Evolutionary conservation across 2,329 filamentous ascomycete genomes (phyloP), one percentile per base, ranked within the genome.

Genomic region (Colletotrichum lentis): DNA sequence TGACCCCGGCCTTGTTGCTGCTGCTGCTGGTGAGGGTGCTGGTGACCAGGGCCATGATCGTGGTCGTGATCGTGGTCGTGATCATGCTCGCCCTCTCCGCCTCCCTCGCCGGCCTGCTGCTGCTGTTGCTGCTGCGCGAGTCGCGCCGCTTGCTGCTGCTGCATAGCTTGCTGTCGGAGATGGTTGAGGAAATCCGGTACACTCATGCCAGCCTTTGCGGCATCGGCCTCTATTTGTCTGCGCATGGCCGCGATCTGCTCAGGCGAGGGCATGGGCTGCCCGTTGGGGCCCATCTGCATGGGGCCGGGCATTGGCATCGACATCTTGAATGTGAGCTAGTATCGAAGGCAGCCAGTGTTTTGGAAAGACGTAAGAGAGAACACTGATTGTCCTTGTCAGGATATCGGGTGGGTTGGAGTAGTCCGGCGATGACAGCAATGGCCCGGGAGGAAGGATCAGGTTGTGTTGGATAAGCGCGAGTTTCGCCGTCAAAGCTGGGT

Each of bases 211-310:
- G 90, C 88, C 80, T 91, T 94, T 75, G 91, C 85, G 56, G 95
- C 95, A 80, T 97, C 94, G 58, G 88, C 86, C 56, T 91, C 90
- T 52, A 97, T 82, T 79, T 96, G 91, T 73, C 89, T 88, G 79
- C 96, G 92, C 85, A 97, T 96, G 64, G 86, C 85, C 64, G 88
- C 87, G 71, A 97, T 92, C 82, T 97, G 94, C 81, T 97, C 91
- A 56, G 91, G 94, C 22, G 90, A 88, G 43, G 78, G 77, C 54
- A 71, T 67, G 60, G 65, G 60, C 39, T 60, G 43, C 60, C 74
- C 70, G 73, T 74, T 61, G 72, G 75, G 65, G 72, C 74, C 53
- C 66, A 76, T 74, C 18, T 77, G 78, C 72, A 80, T 77, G 65
- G 76, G 76, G 63, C 68, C 71, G 53, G 73, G 73, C 67, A 71